A percentile compares a stretch with the other conserved stretches of the same genome.
Evolutionary conservation across 352 stramenopile species (phyloP).

Genomic region (Phytophthora citrophthora): DNA sequence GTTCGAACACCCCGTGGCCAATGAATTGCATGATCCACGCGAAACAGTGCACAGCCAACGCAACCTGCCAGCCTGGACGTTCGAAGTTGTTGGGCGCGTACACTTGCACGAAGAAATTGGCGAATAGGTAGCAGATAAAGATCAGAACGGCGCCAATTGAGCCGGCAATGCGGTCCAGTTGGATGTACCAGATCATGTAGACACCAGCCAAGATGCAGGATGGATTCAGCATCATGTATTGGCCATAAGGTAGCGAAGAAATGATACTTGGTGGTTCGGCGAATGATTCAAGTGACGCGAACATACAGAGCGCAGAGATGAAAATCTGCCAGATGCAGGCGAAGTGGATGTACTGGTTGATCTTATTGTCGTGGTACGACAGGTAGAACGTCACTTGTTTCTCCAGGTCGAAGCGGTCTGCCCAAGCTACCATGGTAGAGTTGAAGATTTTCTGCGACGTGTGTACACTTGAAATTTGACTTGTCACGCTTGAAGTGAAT

Average conservation of each 20-base stretch:
- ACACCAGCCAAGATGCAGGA: slow-evolving; percentile 55
- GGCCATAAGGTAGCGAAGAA: slow-evolving; percentile 32
- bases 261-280: slow-evolving; percentile 31
- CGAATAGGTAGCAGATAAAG: slow-evolving; percentile 59
- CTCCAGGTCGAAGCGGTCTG: slow-evolving; percentile 79
- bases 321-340: slow-evolving; percentile 89
- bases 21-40: slow-evolving; percentile 89
- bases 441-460: slow-evolving; percentile 21
- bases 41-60: slow-evolving; percentile 57
- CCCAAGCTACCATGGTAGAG: slow-evolving; percentile 37
- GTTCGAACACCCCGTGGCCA: slow-evolving; percentile 87
- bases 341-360: slow-evolving; percentile 87
- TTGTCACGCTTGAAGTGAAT: slow-evolving; percentile 21
- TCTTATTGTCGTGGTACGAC: slow-evolving; percentile 83
- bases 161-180: slow-evolving; percentile 58
- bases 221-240: slow-evolving; percentile 73
- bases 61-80: slow-evolving; percentile 56
- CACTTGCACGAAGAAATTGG: slow-evolving; percentile 58
- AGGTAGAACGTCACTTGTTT: slow-evolving; percentile 88
- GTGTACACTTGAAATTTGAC: slow-evolving; percentile 25
- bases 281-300: slow-evolving; percentile 51
- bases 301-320: slow-evolving; percentile 72
- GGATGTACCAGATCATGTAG: slow-evolving; percentile 87
- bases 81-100: slow-evolving; percentile 42
- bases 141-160: slow-evolving; percentile 62